phyloP scores from a whole-genome alignment of 2,329 filamentous ascomycete species.

The Diplodia corticola region DNA sequence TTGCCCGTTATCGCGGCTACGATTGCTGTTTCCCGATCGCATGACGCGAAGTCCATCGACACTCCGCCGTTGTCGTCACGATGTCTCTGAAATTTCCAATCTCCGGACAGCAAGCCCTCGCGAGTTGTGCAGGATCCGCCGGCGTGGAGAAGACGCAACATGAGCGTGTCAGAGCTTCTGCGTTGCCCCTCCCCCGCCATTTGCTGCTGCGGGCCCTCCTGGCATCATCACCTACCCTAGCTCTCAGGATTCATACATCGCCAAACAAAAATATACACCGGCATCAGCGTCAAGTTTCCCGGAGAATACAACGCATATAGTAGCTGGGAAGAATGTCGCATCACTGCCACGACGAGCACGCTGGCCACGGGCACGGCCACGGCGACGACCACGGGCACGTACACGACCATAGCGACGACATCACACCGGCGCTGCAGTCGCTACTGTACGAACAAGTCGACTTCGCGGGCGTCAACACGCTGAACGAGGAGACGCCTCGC shows the following conservation, averaged over 20 bases:
- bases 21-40: background rate
- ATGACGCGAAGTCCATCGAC: background rate
- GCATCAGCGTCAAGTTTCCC: background rate
- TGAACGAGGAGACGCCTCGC: constrained; percentile 74
- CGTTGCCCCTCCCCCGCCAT: constrained; percentile 19
- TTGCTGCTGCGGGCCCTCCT: background rate
- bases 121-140: background rate
- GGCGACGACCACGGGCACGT: constrained; percentile 55
- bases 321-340: constrained; percentile 22
- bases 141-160: background rate
- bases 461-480: constrained; percentile 78
- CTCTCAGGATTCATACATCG: background rate
- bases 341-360: constrained; percentile 47
- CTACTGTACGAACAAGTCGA: constrained; percentile 91
- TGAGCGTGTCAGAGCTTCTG: constrained; percentile 3
- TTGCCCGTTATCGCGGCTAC: background rate
- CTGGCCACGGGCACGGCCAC: constrained; percentile 50
- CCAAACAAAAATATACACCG: background rate
- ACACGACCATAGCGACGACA: constrained; percentile 89
- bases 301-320: background rate
- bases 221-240: background rate
- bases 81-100: background rate
- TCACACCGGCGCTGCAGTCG: constrained; percentile 85
- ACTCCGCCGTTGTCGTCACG: background rate
- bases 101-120: background rate